phyloP scores from a whole-genome alignment of 202 grass and related monocot genomes.

The Panicum hallii region DNA sequence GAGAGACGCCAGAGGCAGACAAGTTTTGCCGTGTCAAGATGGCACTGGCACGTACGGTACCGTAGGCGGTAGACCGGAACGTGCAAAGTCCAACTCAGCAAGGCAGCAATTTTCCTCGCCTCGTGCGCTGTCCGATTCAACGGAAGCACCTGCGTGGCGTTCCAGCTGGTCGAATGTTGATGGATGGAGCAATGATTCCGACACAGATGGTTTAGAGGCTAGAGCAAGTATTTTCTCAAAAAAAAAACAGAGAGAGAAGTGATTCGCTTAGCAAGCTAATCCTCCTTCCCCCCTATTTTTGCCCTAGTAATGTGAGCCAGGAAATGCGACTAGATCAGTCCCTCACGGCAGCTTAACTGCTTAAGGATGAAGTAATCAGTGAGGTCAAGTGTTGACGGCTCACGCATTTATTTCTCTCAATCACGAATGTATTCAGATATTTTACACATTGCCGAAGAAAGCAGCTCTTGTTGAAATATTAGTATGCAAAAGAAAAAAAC shows the following conservation, averaged over 20 bases:
- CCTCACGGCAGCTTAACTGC: slow-evolving; percentile 3
- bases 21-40: neutral
- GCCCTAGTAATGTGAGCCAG: too few relatives aligned
- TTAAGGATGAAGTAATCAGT: slow-evolving; percentile 2
- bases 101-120: neutral
- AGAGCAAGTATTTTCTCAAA: neutral
- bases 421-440: neutral
- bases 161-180: neutral
- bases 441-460: neutral
- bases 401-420: neutral
- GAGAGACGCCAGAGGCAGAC: neutral
- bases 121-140: slow-evolving; percentile 20
- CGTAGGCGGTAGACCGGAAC: neutral
- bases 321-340: neutral
- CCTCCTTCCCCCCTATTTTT: neutral
- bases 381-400: neutral
- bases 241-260: too few relatives aligned
- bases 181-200: neutral
- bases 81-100: neutral
- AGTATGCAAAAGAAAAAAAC: too few relatives aligned
- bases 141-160: neutral
- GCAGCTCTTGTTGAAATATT: too few relatives aligned
- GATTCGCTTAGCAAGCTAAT: too few relatives aligned
- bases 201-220: neutral
- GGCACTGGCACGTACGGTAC: neutral